Conservation (phyloP, 2,329 filamentous ascomycete species). For the Podosphaera aphanis region DNA sequence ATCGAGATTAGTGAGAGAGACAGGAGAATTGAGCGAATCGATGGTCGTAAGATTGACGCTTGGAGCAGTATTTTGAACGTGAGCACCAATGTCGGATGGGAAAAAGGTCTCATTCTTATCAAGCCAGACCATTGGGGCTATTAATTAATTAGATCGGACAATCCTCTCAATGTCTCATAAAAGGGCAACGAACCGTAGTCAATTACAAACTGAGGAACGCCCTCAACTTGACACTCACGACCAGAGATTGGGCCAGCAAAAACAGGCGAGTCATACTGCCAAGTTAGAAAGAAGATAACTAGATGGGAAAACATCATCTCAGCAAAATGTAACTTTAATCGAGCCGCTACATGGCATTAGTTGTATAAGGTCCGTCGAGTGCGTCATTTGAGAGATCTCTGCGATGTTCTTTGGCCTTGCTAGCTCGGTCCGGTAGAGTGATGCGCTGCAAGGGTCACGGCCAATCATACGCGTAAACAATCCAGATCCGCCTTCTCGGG, state of each 20-base stretch:
- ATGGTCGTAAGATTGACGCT: slow-evolving; percentile 21
- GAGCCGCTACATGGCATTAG: too few relatives aligned
- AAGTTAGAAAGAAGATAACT: too few relatives aligned
- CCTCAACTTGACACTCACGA: slow-evolving; percentile 4
- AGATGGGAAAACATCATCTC: too few relatives aligned
- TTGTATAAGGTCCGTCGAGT: too few relatives aligned
- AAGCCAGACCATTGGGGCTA: slow-evolving; percentile 28
- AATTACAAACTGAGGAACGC: slow-evolving; percentile 21
- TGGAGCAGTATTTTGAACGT: slow-evolving; percentile 23
- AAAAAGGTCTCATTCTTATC: slow-evolving; percentile 24
- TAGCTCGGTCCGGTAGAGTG: too few relatives aligned
- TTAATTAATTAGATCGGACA: neutral
- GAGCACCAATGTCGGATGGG: slow-evolving; percentile 24
- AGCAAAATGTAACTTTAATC: too few relatives aligned
- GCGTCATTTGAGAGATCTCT: too few relatives aligned
- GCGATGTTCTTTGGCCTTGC: too few relatives aligned
- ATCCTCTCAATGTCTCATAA: slow-evolving; percentile 1
- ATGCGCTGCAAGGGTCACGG: too few relatives aligned
- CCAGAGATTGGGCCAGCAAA: neutral
- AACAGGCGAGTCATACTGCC: neutral
- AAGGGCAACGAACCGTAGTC: slow-evolving; percentile 20
- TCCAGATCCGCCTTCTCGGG: too few relatives aligned
- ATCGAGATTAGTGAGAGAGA: slow-evolving; percentile 25
- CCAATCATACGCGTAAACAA: too few relatives aligned
- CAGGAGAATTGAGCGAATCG: slow-evolving; percentile 16